A percentile compares a stretch with the other conserved stretches of the same genome.
These are phyloP conservation scores for Fusarium siculi DNA, from an alignment of 2,329 filamentous ascomycete species.

Conservation along the genomic window DNA sequence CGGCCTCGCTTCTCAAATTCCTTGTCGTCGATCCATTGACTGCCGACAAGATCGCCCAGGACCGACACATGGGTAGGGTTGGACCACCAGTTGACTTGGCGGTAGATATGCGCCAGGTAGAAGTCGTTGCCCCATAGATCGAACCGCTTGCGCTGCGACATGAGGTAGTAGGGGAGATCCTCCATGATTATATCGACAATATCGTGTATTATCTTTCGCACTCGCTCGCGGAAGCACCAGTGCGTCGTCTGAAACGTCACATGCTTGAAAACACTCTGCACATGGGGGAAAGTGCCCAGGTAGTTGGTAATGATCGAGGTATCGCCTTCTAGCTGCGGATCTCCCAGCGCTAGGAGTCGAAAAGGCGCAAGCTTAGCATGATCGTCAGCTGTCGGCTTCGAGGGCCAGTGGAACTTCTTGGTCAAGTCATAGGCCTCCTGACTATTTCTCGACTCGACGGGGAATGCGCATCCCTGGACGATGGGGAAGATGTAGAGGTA, in stretches of 20 bases:
- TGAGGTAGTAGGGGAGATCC: constrained; percentile 75
- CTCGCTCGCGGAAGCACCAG: constrained; percentile 60
- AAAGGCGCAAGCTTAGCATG: constrained; percentile 72
- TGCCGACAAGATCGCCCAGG: constrained; percentile 90
- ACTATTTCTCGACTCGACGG: constrained; percentile 58
- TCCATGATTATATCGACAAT: constrained; percentile 69
- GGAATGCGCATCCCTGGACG: constrained; percentile 84
- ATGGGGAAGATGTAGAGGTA: constrained; percentile 91
- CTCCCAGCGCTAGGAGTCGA: constrained; percentile 85
- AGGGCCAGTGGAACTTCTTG: constrained; percentile 56
- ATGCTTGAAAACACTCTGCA: constrained; percentile 59
- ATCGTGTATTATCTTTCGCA: constrained; percentile 67
- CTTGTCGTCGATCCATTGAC: constrained; percentile 89
- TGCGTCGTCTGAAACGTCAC: constrained; percentile 59
- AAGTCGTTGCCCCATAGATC: constrained; percentile 95
- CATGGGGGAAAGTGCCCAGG: constrained; percentile 64
- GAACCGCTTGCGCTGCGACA: constrained; percentile 79
- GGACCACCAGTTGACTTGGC: constrained; percentile 84
- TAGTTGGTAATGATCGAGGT: constrained; percentile 76
- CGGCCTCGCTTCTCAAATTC: constrained; percentile 81
- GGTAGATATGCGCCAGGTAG: constrained; percentile 93
- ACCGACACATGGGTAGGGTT: constrained; percentile 88
- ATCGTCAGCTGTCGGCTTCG: constrained; percentile 36
- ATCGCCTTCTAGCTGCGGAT: constrained; percentile 94
- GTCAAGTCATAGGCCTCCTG: constrained; percentile 50